Conservation (phyloP, 192 early-diverging fungal genomes). For the Lunasporangiospora selenospora region DNA sequence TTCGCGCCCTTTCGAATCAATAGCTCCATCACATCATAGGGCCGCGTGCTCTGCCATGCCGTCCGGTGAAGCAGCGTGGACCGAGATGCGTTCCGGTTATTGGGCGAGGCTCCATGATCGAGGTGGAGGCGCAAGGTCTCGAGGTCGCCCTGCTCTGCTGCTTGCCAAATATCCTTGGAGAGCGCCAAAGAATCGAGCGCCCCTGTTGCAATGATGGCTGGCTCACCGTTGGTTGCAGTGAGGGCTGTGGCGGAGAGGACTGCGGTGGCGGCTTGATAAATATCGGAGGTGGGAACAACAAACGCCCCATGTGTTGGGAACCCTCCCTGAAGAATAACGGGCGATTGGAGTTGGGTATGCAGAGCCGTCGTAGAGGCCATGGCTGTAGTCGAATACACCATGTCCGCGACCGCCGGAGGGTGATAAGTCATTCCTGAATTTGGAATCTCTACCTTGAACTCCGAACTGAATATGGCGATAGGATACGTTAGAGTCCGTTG, state of each 20-base stretch:
- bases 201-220: conserved; percentile 1
- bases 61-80: conserved; percentile 35
- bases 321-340: too few relatives aligned
- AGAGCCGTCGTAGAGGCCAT: too few relatives aligned
- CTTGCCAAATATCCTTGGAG: conserved; percentile 35
- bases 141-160: conserved; percentile 24
- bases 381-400: too few relatives aligned
- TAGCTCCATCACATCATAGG: conserved; percentile 29
- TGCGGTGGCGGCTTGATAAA: conserved; percentile 1
- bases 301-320: conserved; percentile 2
- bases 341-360: too few relatives aligned
- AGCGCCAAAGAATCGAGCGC: too few relatives aligned
- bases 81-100: conserved; percentile 26
- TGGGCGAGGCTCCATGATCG: conserved; percentile 31
- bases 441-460: conserved; percentile 36
- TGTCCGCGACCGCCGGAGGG: conserved; percentile 15
- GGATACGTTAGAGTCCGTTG: too few relatives aligned
- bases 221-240: neutral
- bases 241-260: too few relatives aligned
- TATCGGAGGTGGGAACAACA: conserved; percentile 5
- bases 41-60: conserved; percentile 27
- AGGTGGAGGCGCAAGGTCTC: conserved; percentile 24
- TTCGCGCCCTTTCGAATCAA: conserved; percentile 39
- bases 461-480: too few relatives aligned
- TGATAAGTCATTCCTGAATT: conserved; percentile 22